These are phyloP conservation scores for Neopestalotiopsis rosae DNA, from an alignment of 2,329 filamentous ascomycete species.

Conservation along the genomic window DNA sequence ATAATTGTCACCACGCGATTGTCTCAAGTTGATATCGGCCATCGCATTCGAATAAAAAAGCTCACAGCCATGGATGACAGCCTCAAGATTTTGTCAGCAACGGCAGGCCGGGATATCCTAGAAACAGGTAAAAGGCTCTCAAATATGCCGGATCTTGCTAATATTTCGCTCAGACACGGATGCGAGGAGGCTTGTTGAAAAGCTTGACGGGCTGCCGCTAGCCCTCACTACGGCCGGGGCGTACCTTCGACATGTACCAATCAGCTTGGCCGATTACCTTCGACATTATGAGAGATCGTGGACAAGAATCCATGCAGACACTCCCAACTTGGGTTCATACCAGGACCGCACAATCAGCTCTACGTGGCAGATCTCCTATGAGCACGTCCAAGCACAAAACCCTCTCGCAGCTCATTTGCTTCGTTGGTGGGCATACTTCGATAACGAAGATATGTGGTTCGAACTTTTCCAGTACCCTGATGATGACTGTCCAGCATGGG, in stretches of 20 bases:
- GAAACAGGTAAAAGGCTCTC: constrained; percentile 31
- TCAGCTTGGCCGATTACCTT: constrained; percentile 45
- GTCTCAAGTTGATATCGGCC: constrained; percentile 37
- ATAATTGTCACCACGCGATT: constrained; percentile 47
- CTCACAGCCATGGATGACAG: constrained; percentile 36
- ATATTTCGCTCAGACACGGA: constrained; percentile 32
- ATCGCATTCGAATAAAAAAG: constrained; percentile 37
- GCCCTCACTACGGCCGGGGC: constrained; percentile 51
- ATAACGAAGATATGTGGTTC: constrained; percentile 25
- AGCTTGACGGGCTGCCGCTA: constrained; percentile 50
- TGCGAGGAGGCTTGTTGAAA: constrained; percentile 34
- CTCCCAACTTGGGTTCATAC: constrained; percentile 35
- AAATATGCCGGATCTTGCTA: constrained; percentile 15
- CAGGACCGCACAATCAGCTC: constrained; percentile 40
- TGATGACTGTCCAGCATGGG: constrained; percentile 12
- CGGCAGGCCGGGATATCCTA: constrained; percentile 30
- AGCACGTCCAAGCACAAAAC: constrained; percentile 39
- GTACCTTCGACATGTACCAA: constrained; percentile 45
- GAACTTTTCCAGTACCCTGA: constrained; percentile 19
- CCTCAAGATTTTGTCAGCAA: constrained; percentile 37
- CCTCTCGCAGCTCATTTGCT: constrained; percentile 21
- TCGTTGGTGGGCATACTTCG: too few species aligned
- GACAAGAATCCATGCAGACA: constrained; percentile 38
- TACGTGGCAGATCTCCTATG: constrained; percentile 46
- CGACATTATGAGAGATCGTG: background rate